These are phyloP conservation scores for Pilaira anomala DNA, from an alignment of 192 early-diverging fungal species.

Conservation along the genomic window DNA sequence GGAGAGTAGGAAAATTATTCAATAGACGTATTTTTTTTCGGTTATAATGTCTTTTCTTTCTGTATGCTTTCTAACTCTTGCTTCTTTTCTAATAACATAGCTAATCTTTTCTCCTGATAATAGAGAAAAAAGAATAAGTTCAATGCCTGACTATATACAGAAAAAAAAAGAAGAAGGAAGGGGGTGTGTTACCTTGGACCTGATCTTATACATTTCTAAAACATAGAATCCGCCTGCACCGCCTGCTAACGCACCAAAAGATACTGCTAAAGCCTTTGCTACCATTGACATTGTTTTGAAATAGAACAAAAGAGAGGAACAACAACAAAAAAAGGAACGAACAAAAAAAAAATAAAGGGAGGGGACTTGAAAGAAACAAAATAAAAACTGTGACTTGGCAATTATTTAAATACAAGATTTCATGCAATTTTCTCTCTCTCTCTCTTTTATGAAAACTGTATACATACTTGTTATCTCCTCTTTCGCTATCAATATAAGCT, in stretches of 20 bases:
- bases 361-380: too few relatives aligned
- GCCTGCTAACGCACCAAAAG: slow-evolving; percentile 34
- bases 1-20: too few relatives aligned
- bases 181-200: slow-evolving; percentile 24
- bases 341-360: too few relatives aligned
- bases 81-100: slow-evolving; percentile 25
- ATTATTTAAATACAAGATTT: too few relatives aligned
- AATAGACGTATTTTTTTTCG: too few relatives aligned
- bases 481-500: too few relatives aligned
- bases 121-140: neutral
- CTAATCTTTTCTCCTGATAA: slow-evolving; percentile 34
- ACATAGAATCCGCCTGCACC: slow-evolving; percentile 39
- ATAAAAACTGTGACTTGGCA: too few relatives aligned
- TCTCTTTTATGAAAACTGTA: too few relatives aligned
- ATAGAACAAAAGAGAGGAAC: neutral
- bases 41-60: slow-evolving; percentile 13
- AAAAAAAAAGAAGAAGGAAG: neutral
- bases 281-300: slow-evolving; percentile 23
- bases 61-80: slow-evolving; percentile 5
- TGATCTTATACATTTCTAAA: slow-evolving; percentile 39
- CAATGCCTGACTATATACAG: too few relatives aligned
- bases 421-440: too few relatives aligned
- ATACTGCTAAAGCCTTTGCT: slow-evolving; percentile 30
- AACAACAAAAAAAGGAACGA: neutral
- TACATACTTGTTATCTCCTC: too few relatives aligned